phyloP scores from a whole-genome alignment of 768 basidiomycete species.

The Phallus indusiatus region DNA sequence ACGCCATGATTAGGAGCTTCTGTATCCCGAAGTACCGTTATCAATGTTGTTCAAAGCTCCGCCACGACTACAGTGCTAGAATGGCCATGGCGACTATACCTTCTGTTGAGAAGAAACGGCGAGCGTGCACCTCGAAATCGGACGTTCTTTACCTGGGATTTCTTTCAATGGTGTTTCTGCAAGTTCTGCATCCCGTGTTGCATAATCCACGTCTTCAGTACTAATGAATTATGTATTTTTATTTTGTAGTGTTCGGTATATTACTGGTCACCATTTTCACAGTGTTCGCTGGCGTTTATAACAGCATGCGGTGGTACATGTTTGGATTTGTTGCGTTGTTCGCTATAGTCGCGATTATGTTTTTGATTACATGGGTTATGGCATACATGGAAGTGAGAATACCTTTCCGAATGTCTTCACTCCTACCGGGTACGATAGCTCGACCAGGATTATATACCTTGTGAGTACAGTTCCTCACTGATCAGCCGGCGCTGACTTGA shows the following conservation, averaged over 20 bases:
- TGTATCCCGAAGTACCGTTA: background rate
- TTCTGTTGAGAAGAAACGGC: background rate
- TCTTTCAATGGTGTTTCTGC: slow-evolving; percentile 8
- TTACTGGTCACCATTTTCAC: background rate
- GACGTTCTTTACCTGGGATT: background rate
- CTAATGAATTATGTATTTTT: background rate
- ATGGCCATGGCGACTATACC: slow-evolving; percentile 2
- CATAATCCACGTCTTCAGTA: background rate
- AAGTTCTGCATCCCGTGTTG: background rate
- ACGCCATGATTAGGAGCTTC: background rate
- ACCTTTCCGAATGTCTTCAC: slow-evolving; percentile 7
- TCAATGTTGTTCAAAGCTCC: background rate
- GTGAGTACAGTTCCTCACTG: background rate
- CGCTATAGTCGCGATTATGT: background rate
- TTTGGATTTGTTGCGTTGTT: slow-evolving; percentile 1
- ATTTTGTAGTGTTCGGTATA: background rate
- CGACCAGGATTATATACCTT: slow-evolving; percentile 1
- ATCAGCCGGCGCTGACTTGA: background rate
- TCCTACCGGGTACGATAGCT: background rate
- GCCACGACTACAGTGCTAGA: background rate
- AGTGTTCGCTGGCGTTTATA: background rate
- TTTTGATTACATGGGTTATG: background rate
- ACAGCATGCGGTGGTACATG: background rate
- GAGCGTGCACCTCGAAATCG: slow-evolving; percentile 5
- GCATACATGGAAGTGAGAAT: background rate